A percentile compares a stretch with the other conserved stretches of the same genome.
These are phyloP conservation scores for Calonectria henricotiae DNA, from an alignment of 2,329 filamentous ascomycete genomes.

Conservation along the genomic window DNA sequence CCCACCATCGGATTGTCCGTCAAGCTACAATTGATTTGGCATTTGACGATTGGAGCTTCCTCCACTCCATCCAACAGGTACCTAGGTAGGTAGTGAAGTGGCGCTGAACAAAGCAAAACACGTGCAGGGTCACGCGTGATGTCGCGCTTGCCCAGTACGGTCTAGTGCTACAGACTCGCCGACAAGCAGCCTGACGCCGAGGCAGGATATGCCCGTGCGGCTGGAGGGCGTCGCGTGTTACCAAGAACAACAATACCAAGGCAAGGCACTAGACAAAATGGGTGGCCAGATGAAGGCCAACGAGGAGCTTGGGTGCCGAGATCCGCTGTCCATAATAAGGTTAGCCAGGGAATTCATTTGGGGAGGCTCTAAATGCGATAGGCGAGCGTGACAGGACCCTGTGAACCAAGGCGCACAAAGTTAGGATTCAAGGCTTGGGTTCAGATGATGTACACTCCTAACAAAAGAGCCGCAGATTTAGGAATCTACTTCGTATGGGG, in stretches of 20 bases:
- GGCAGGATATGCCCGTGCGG: slow-evolving; percentile 29
- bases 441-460: slow-evolving; percentile 15
- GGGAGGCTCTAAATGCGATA: slow-evolving; percentile 9
- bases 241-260: neutral
- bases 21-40: neutral
- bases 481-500: slow-evolving; percentile 23
- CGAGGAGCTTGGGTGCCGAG: slow-evolving; percentile 12
- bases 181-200: slow-evolving; percentile 18
- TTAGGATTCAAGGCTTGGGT: slow-evolving; percentile 32
- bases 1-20: slow-evolving; percentile 24
- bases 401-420: slow-evolving; percentile 10
- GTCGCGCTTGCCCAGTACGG: slow-evolving; percentile 3
- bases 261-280: slow-evolving; percentile 14
- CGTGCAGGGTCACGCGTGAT: slow-evolving; percentile 37
- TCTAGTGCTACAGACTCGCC: slow-evolving; percentile 26
- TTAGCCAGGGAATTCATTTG: slow-evolving; percentile 25
- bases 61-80: neutral
- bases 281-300: neutral
- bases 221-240: slow-evolving; percentile 9
- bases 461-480: slow-evolving; percentile 22
- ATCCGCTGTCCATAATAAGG: slow-evolving; percentile 14
- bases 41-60: slow-evolving; percentile 7
- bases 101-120: slow-evolving; percentile 27
- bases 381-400: slow-evolving; percentile 17
- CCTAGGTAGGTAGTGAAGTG: neutral